Conservation (phyloP, 2,329 filamentous ascomycete genomes). For the Monilinia polystroma region DNA sequence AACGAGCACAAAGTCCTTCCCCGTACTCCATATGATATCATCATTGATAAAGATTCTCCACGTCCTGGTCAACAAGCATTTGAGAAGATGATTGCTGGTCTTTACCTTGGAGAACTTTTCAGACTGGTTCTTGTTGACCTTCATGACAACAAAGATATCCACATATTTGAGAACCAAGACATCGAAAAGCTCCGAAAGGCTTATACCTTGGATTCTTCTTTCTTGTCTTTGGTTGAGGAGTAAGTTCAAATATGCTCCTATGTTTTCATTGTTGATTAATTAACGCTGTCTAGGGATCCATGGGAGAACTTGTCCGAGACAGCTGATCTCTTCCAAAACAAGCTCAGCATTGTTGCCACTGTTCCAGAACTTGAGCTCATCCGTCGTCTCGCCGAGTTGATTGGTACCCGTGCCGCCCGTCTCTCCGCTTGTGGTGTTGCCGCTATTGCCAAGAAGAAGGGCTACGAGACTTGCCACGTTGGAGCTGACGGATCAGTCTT, state of each 20-base stretch:
- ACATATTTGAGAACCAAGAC: slow-evolving; percentile 83
- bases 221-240: slow-evolving; percentile 91
- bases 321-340: slow-evolving; percentile 73
- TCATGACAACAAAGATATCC: slow-evolving; percentile 70
- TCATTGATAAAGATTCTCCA: slow-evolving; percentile 87
- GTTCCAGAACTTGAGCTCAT: slow-evolving; percentile 83
- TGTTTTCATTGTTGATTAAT: slow-evolving; percentile 25
- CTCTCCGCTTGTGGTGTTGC: slow-evolving; percentile 93
- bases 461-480: slow-evolving; percentile 82
- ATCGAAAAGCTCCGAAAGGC: slow-evolving; percentile 77
- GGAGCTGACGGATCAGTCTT: slow-evolving; percentile 97
- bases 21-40: slow-evolving; percentile 78
- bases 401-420: slow-evolving; percentile 89
- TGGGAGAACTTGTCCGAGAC: slow-evolving; percentile 95
- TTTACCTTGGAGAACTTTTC: slow-evolving; percentile 95
- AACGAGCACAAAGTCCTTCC: slow-evolving; percentile 89
- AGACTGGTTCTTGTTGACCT: slow-evolving; percentile 82
- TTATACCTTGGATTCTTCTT: slow-evolving; percentile 89
- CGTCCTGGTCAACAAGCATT: slow-evolving; percentile 93
- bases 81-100: slow-evolving; percentile 95
- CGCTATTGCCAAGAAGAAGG: slow-evolving; percentile 96
- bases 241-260: slow-evolving; percentile 44
- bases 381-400: slow-evolving; percentile 86
- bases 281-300: slow-evolving; percentile 63
- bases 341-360: slow-evolving; percentile 68